Base-by-base conservation (phyloP, 2,329 filamentous ascomycete species). In the Hypoxylon sp. region DNA sequence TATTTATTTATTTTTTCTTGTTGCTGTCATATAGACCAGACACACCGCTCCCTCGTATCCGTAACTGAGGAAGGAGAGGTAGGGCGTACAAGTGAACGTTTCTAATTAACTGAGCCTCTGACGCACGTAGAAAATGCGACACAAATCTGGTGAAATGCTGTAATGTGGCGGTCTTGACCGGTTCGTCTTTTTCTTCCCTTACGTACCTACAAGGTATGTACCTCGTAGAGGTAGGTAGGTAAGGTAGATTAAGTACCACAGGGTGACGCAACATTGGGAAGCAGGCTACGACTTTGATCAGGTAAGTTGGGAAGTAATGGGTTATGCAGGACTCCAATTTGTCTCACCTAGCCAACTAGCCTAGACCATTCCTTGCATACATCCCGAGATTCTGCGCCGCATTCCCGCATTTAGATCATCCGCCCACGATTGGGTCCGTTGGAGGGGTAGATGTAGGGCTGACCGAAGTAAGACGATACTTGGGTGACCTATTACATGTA, bases 41-140 rank as follows among this genome's bases (percentile, higher is more conserved):
- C 38, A 51, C 57, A 52, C 58, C 58, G 58, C 58, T 53, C 25
- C 25, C 49, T 60, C 58, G 48, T 60, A 46, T 34, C 25, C 21
- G 48, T 7, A 21, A 13, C 4, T 10, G 19, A 38, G 19, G 11
- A 28, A 23, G 10, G 45, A 11, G 21, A 30, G 41, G 10, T 28
- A 34, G 30, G 30, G 19, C 14, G 28, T 13, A 36, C n/a, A 21
- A 32, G 11, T 9, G 28, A 32, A 55, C 14, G 21, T 36, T 30
- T 28, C 19, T 14, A 19, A 36, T 58, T 5, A 38, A 21, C 19
- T 30, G 17, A 38, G 32, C 14, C 19, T 36, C 17, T 6, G 30
- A 53, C 19, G 30, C 32, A 23, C 19, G 14, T 53, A 25, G 32
- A 34, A 34, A 53, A 53, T 38, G 17, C 19, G 30, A 38, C 50